Base-by-base conservation (phyloP, 2,329 filamentous ascomycete species). In the Colletotrichum costaricense region DNA sequence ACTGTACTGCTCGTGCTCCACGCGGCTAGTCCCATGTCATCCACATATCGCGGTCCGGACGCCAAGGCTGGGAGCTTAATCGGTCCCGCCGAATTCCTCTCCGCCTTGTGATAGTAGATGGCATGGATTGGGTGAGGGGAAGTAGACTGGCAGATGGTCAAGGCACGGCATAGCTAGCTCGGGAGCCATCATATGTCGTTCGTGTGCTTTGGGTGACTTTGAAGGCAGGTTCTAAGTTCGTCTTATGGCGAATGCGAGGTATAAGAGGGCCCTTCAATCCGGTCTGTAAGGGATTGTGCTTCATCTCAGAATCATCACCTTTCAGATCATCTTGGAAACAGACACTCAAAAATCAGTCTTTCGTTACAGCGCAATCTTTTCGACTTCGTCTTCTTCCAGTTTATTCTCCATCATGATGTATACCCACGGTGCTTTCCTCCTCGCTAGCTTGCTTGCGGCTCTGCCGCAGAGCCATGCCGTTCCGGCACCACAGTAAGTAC, bases 401-500 rank as follows among this genome's bases (percentile, higher is more conserved):
- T 24, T 19, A 33, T 14, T 5, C 30, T 30, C 5, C 1, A 4
- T 12, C 33, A 52, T 14, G 22, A 73, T 73, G 67, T n/a, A 60
- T 12, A 42, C 46, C 14, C 55, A 66, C 55, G 67, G 55, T 16
- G 46, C 62, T 4, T 57, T 73, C 14, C 67, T 73, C 2, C 8
- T 73, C 11, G 42, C 42, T n/a, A 24, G 55, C 2, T 60, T 73
- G 5, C 22, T 73, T 24, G 70, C 60, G 46, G 67, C 46, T 70
- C 30, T 73, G 33, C 70, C 70, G 9, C 46, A 6, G 26, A 60
- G 46, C 11, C 42, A 30, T 57, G 70, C 67, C 7, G 16, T 73
- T 2, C 70, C 70, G 8, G 58, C 58, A 22, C 70, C 70, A 16
- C 70, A 70, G 70, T 73, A 14, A 62, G 67, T 33, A 3, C 4